phyloP scores from a whole-genome alignment of 495 filamentous ascomycete species.

The Tirmania nivea region DNA sequence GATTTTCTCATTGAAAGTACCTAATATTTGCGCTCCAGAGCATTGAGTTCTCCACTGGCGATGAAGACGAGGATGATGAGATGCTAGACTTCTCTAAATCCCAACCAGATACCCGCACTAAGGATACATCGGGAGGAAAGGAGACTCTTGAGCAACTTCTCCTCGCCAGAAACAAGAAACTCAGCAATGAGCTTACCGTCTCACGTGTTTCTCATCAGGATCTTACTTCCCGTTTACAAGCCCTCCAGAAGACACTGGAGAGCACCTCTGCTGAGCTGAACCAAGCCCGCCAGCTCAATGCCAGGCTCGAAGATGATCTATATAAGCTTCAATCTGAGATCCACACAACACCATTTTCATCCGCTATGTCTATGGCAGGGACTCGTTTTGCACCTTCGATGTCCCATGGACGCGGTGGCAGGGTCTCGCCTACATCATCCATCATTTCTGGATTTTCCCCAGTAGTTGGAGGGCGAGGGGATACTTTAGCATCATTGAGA shows the following conservation, averaged over 20 bases:
- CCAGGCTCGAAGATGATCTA: conserved; percentile 82
- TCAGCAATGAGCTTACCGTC: conserved; percentile 79
- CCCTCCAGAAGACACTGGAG: conserved; percentile 62
- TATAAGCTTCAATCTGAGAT: conserved; percentile 67
- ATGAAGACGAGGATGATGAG: conserved; percentile 46
- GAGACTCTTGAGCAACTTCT: conserved; percentile 80
- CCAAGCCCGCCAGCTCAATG: conserved; percentile 59
- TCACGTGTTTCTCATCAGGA: conserved; percentile 75
- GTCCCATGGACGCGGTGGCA: conserved; percentile 38
- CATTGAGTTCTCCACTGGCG: conserved; percentile 82
- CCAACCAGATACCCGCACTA: conserved; percentile 15
- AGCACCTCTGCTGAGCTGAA: conserved; percentile 70
- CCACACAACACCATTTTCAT: conserved; percentile 52
- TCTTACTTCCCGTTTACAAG: conserved; percentile 56
- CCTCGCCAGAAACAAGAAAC: conserved; percentile 82
- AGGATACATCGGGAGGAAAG: conserved; percentile 25
- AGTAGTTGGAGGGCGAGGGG: conserved; percentile 17
- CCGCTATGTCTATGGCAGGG: conserved; percentile 76
- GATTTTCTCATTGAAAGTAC: neutral
- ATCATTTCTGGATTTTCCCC: conserved; percentile 74
- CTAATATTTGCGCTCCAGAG: conserved; percentile 29
- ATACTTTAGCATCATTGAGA: neutral
- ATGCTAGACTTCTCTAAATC: conserved; percentile 15
- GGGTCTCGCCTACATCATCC: conserved; percentile 81
- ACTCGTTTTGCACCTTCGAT: conserved; percentile 67